Evolutionary conservation across 2,329 filamentous ascomycete species (phyloP).

Genomic region (Cordyceps militaris): DNA sequence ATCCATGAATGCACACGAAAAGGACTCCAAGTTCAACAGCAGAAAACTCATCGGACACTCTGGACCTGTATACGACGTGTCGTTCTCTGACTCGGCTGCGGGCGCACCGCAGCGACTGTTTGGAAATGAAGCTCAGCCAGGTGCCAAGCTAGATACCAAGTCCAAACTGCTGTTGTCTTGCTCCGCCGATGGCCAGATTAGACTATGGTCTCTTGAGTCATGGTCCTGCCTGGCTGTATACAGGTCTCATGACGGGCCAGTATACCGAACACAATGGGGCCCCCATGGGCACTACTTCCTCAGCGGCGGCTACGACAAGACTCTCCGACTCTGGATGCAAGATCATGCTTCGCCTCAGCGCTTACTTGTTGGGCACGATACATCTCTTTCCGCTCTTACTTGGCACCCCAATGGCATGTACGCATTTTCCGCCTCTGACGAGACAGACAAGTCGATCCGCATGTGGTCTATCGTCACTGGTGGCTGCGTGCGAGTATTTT

Average conservation of each 20-base stretch:
- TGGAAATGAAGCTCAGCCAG: constrained; percentile 38
- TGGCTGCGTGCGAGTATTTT: constrained; percentile 82
- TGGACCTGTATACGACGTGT: constrained; percentile 79
- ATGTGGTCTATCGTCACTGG: constrained; percentile 96
- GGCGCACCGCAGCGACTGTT: constrained; percentile 42
- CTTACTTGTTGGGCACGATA: constrained; percentile 86
- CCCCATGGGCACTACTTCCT: constrained; percentile 95
- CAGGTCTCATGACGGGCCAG: constrained; percentile 83
- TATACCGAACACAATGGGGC: constrained; percentile 83
- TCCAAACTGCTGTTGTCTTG: constrained; percentile 78
- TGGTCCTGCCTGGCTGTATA: constrained; percentile 93
- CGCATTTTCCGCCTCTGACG: constrained; percentile 84
- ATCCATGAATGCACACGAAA: constrained; percentile 53
- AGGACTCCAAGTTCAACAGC: constrained; percentile 54
- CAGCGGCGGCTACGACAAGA: constrained; percentile 81
- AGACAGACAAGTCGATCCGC: constrained; percentile 78
- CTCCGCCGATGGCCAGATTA: constrained; percentile 79
- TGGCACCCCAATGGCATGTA: constrained; percentile 96
- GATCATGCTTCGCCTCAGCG: constrained; percentile 86
- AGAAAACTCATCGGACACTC: constrained; percentile 81
- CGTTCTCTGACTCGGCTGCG: constrained; percentile 71
- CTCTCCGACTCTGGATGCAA: constrained; percentile 83
- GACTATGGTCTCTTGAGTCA: constrained; percentile 86
- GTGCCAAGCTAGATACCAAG: constrained; percentile 40
- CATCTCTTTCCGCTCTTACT: constrained; percentile 80